These are phyloP conservation scores for Collybia sp. DNA, from an alignment of 768 basidiomycete species.

Conservation along the genomic window DNA sequence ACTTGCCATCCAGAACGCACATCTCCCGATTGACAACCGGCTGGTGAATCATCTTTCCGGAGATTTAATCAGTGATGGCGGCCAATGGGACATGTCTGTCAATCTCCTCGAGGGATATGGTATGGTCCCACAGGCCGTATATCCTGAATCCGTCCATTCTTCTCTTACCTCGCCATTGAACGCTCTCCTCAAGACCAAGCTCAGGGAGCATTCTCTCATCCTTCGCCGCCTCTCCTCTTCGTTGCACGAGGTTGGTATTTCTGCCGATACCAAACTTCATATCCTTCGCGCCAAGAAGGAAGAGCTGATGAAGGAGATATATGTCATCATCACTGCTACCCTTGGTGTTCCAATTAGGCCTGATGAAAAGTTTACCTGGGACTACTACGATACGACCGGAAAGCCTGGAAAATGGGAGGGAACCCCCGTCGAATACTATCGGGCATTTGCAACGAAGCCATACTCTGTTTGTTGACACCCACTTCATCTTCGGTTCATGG, in stretches of 20 bases:
- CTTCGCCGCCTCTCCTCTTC: slow-evolving; percentile 61
- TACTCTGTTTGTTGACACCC: slow-evolving; percentile 38
- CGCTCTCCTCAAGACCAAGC: slow-evolving; percentile 78
- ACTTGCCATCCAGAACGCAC: slow-evolving; percentile 74
- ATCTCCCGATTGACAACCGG: slow-evolving; percentile 77
- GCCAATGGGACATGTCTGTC: slow-evolving; percentile 91
- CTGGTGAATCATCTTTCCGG: slow-evolving; percentile 71
- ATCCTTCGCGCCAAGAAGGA: slow-evolving; percentile 82
- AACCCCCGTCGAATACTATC: slow-evolving; percentile 79
- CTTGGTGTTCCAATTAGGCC: slow-evolving; percentile 84
- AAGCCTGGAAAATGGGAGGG: slow-evolving; percentile 75
- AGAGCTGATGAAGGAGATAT: slow-evolving; percentile 78
- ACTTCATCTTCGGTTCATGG: not conserved
- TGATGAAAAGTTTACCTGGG: slow-evolving; percentile 73
- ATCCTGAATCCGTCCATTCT: slow-evolving; percentile 84
- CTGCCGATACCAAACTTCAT: slow-evolving; percentile 40
- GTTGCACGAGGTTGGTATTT: slow-evolving; percentile 43
- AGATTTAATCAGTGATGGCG: slow-evolving; percentile 86
- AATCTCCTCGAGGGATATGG: slow-evolving; percentile 69
- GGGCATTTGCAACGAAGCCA: slow-evolving; percentile 52
- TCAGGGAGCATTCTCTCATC: slow-evolving; percentile 85
- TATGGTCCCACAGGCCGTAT: slow-evolving; percentile 76
- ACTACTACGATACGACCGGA: slow-evolving; percentile 80
- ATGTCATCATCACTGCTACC: slow-evolving; percentile 77
- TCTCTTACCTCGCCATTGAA: slow-evolving; percentile 71